Evolutionary conservation across 257 asterid species (phyloP).

Genomic region (Primulina tabacum): DNA sequence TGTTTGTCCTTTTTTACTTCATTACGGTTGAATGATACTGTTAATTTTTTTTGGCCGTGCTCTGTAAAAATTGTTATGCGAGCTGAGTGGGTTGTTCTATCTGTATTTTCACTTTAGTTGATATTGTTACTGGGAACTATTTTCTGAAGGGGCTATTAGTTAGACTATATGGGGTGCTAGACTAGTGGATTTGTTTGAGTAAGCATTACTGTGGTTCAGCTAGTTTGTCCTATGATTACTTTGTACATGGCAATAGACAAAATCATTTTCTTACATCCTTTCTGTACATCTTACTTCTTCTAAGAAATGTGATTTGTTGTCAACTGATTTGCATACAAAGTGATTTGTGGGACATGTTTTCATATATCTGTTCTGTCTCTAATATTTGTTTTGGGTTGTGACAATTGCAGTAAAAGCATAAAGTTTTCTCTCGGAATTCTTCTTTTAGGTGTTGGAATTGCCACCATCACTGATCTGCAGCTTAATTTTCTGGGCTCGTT

Average conservation of each 20-base stretch:
- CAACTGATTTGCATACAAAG: conserved; percentile 2
- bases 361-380: conserved; percentile 19
- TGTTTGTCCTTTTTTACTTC: conserved; percentile 6
- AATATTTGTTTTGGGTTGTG: conserved; percentile 27
- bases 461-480: conserved; percentile 87
- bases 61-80: neutral
- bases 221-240: conserved; percentile 16
- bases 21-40: conserved; percentile 1
- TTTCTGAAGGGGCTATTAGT: conserved; percentile 7
- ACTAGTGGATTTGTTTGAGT: conserved; percentile 9
- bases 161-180: conserved; percentile 7
- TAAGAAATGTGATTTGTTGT: conserved; percentile 9
- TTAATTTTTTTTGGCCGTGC: neutral
- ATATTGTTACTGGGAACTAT: neutral
- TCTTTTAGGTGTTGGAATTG: conserved; percentile 88
- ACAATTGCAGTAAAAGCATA: conserved; percentile 60
- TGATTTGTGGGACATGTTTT: conserved; percentile 14
- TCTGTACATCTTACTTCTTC: conserved; percentile 1
- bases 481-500: conserved; percentile 75
- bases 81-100: conserved; percentile 5
- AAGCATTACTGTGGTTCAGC: conserved; percentile 6
- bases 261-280: conserved; percentile 11
- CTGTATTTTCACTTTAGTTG: neutral
- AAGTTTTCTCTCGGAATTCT: conserved; percentile 65
- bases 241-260: conserved; percentile 15